A percentile compares a stretch with the other conserved stretches of the same genome.
These are phyloP conservation scores for Nicotiana paniculata DNA, from an alignment of 257 asterid genomes.

Conservation along the genomic window DNA sequence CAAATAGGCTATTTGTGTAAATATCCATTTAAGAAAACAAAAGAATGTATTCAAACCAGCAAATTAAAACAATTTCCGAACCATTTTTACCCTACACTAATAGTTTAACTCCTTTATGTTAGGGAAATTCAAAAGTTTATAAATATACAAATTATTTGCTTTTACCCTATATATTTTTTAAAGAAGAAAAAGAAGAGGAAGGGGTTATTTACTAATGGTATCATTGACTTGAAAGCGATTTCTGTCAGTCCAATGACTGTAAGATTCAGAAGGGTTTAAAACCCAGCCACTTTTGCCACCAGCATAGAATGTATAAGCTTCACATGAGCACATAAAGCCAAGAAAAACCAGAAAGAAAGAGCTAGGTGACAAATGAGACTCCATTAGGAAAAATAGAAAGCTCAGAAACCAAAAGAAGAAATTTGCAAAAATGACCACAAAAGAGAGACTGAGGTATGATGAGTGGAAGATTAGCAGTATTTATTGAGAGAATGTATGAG, in stretches of 20 bases:
- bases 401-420: not conserved
- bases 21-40: too few relatives aligned
- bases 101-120: too few relatives aligned
- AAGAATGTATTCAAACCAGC: too few relatives aligned
- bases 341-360: slow-evolving; percentile 17
- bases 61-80: too few relatives aligned
- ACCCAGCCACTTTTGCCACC: slow-evolving; percentile 47
- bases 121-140: not conserved
- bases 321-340: slow-evolving; percentile 16
- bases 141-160: not conserved
- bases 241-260: slow-evolving; percentile 30
- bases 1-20: too few relatives aligned
- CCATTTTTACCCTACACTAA: too few relatives aligned
- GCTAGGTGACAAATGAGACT: not conserved
- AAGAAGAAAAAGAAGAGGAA: not conserved
- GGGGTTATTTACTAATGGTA: slow-evolving; percentile 15
- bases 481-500: not conserved
- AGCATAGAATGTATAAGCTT: slow-evolving; percentile 31
- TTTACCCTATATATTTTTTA: not conserved
- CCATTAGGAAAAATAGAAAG: not conserved
- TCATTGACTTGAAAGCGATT: slow-evolving; percentile 37
- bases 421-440: not conserved
- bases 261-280: slow-evolving; percentile 22
- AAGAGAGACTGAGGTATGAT: not conserved
- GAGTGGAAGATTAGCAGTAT: not conserved